Conservation (phyloP, 2,329 filamentous ascomycete species). For the Aureobasidium sp. region DNA sequence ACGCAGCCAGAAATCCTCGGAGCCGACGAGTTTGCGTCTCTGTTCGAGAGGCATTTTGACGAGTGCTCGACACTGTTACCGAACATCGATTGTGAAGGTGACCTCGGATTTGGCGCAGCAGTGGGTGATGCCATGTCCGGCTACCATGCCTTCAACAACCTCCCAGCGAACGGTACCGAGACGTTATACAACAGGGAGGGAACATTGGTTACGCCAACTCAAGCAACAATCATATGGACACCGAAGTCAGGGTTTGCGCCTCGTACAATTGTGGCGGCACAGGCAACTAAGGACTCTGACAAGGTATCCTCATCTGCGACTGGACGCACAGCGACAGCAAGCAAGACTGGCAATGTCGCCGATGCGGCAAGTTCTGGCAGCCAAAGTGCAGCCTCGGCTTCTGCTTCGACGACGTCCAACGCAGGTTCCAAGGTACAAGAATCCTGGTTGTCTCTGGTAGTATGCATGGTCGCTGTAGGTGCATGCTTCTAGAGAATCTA, state of each 20-base stretch:
- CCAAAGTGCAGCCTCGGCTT: neutral
- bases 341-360: neutral
- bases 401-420: neutral
- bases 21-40: neutral
- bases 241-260: neutral
- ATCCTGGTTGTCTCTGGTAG: neutral
- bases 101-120: neutral
- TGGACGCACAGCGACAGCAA: neutral
- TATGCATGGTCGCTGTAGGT: neutral
- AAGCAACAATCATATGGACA: neutral
- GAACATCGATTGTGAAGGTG: neutral
- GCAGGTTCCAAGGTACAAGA: neutral
- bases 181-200: neutral
- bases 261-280: neutral
- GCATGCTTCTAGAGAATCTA: no score
- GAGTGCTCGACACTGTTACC: neutral
- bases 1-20: neutral
- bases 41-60: neutral
- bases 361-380: neutral
- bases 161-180: neutral
- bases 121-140: neutral
- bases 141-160: neutral
- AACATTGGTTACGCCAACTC: neutral
- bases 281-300: neutral
- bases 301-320: neutral